Evolutionary conservation across 495 filamentous ascomycete species (phyloP), one percentile per base, ranked within the genome.

Genomic region (Astrocystis sublimbata): DNA sequence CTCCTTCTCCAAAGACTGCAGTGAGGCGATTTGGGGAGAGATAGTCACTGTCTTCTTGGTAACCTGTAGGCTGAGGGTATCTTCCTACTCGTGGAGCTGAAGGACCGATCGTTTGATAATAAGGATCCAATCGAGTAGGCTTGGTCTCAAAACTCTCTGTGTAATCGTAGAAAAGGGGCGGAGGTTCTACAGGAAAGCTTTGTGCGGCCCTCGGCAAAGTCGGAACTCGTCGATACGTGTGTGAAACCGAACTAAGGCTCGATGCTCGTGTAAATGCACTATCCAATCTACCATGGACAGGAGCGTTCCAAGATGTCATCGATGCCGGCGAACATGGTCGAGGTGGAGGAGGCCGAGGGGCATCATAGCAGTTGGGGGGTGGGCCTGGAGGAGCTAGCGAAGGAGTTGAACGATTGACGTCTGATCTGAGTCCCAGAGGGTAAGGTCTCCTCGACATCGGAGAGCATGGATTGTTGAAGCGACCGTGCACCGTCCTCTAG

Each of bases 111-210:
- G 72, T 68, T 6, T 66, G 63, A 30, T 66, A 50, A 19, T 67
- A 68, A 5, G 66, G 64, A 13, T 35, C 35, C n/a, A 60, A 9
- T 10, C 56, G 64, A 47, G 64, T 42, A 9, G 68, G 58, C 17
- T 56, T 67, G 24, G 55, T 60, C 19, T 79, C 79, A 63, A 83
- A 83, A 24, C 75, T 75, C 66, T 83, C 81, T 4, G 79, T 81
- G 62, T 83, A 83, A 64, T 83, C 81, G 67, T 83, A 83, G 61
- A 78, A 83, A 23, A 77, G 60, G 24, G 77, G 77, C 40, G 67
- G 63, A 21, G 66, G 19, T 33, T 66, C 58, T 13, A 45, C 52
- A 51, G 62, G 43, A 21, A 54, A 42, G 49, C 58, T 63, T 17
- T 60, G 68, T 13, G 52, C 62, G 26, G 42, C 17, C 46, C 30